Percentiles rank a stretch among this genome's conserved stretches.
These are phyloP conservation scores for Parmales sp. DNA, from an alignment of 108 stramenopile genomes.

Conservation along the genomic window DNA sequence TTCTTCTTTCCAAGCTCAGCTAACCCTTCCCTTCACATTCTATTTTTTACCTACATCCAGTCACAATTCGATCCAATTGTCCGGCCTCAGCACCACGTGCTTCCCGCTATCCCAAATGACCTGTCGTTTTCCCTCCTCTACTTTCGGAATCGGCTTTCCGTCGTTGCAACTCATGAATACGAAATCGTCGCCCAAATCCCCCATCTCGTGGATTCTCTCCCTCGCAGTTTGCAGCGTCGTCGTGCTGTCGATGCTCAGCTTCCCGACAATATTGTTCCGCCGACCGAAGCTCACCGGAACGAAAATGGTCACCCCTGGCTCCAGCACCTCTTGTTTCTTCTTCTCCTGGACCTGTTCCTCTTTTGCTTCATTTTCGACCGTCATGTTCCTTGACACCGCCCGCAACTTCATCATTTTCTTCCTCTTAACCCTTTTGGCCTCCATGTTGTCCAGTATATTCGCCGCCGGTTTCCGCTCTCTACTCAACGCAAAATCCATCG, in stretches of 20 bases:
- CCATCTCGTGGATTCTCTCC: not conserved
- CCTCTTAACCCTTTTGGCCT: not conserved
- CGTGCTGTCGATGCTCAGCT: not conserved
- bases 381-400: not conserved
- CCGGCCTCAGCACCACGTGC: not conserved
- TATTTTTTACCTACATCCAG: not conserved
- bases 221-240: not conserved
- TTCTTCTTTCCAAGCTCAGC: too few relatives aligned
- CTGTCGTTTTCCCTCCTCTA: conserved; percentile 1
- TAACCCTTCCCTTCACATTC: too few relatives aligned
- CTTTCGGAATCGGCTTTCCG: not conserved
- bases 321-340: conserved; percentile 2
- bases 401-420: not conserved
- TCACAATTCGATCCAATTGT: not conserved
- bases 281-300: not conserved
- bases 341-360: not conserved
- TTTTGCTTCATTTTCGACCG: not conserved
- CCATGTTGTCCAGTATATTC: conserved; percentile 2
- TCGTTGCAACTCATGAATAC: not conserved
- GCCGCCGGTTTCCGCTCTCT: conserved; percentile 8
- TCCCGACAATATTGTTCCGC: conserved; percentile 1
- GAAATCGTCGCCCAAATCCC: conserved; percentile 5
- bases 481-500: not conserved
- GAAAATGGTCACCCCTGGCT: not conserved
- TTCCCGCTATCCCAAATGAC: conserved; percentile 2